phyloP scores from a whole-genome alignment of 768 basidiomycete genomes.

The Kwoniella sp. region DNA sequence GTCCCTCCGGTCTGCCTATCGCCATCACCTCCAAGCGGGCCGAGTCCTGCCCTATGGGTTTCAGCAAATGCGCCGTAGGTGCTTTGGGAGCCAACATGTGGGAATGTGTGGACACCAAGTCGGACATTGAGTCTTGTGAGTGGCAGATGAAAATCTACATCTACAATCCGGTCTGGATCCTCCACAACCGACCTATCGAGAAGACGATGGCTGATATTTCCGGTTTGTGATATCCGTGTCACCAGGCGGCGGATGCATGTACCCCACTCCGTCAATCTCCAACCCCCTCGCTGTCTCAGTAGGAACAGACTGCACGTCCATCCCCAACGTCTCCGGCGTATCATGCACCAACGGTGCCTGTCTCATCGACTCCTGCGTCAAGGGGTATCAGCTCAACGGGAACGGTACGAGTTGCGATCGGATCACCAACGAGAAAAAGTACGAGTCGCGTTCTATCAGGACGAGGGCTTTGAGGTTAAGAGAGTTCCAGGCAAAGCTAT shows the following conservation, averaged over 20 bases:
- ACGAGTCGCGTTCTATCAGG: neutral
- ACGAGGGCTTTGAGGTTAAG: neutral
- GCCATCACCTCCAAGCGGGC: conserved; percentile 9
- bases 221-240: neutral
- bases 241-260: conserved; percentile 49
- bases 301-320: conserved; percentile 46
- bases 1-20: conserved; percentile 27
- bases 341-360: conserved; percentile 39
- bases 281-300: conserved; percentile 14
- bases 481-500: neutral
- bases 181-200: too few species aligned
- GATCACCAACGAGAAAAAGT: neutral
- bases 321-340: conserved; percentile 37
- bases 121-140: conserved; percentile 46
- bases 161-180: too few species aligned
- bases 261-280: neutral
- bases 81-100: conserved; percentile 9
- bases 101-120: conserved; percentile 42
- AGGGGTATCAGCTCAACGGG: conserved; percentile 14
- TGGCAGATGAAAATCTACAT: too few species aligned
- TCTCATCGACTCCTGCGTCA: conserved; percentile 25
- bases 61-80: conserved; percentile 20
- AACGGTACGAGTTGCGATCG: conserved; percentile 19
- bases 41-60: conserved; percentile 14
- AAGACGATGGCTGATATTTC: neutral